These are phyloP conservation scores for Plectosphaerella plurivora DNA, from an alignment of 2,329 filamentous ascomycete species.

Conservation along the genomic window DNA sequence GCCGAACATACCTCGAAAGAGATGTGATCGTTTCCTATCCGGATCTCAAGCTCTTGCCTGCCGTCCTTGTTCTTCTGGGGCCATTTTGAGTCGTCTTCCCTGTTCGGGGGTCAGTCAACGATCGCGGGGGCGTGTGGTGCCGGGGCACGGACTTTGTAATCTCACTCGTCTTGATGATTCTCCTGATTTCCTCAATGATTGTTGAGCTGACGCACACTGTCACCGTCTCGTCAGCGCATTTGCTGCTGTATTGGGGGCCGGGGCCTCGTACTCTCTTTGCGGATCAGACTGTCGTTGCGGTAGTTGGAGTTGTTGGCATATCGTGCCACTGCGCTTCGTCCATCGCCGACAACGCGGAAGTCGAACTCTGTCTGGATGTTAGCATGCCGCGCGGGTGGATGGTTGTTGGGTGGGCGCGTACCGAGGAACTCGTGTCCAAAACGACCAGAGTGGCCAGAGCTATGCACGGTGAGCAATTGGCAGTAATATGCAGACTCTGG, in stretches of 20 bases:
- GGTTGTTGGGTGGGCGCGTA: constrained; percentile 31
- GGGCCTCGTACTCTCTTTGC: constrained; percentile 85
- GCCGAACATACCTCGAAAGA: constrained; percentile 75
- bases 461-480: constrained; percentile 31
- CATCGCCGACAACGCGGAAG: constrained; percentile 87
- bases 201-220: constrained; percentile 93
- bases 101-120: constrained; percentile 28
- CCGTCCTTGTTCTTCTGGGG: constrained; percentile 99
- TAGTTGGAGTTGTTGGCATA: constrained; percentile 99
- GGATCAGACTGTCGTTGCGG: constrained; percentile 94
- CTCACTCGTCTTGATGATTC: constrained; percentile 94
- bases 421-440: constrained; percentile 98
- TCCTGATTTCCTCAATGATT: constrained; percentile 90
- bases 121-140: constrained; percentile 16
- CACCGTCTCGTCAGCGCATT: constrained; percentile 1
- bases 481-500: not conserved
- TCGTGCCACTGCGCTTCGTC: constrained; percentile 85
- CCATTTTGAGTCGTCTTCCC: constrained; percentile 98
- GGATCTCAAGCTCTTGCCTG: constrained; percentile 91
- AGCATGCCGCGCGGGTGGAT: constrained; percentile 1
- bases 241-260: not conserved
- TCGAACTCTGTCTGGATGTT: constrained; percentile 74
- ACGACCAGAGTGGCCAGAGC: constrained; percentile 93
- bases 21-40: constrained; percentile 91
- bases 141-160: constrained; percentile 74